Percentiles rank a stretch among this genome's conserved stretches.
phyloP scores from a whole-genome alignment of 192 early-diverging fungal genomes.

The Paraglomus brasilianum region DNA sequence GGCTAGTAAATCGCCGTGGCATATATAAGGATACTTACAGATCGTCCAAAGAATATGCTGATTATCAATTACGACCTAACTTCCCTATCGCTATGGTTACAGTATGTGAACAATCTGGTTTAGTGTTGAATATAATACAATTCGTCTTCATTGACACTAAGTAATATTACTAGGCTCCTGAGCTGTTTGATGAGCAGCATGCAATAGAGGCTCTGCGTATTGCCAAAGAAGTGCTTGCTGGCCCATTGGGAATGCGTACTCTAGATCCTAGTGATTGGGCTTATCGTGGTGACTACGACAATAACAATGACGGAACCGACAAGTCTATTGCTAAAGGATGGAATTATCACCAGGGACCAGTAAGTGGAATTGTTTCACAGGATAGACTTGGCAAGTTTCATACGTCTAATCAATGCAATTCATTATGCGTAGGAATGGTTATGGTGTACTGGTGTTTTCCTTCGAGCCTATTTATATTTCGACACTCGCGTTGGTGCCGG shows the following conservation, averaged over 20 bases:
- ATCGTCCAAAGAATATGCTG: conserved; percentile 68
- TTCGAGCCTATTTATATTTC: conserved; percentile 82
- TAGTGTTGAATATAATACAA: background rate
- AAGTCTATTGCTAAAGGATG: conserved; percentile 88
- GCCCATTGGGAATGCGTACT: conserved; percentile 93
- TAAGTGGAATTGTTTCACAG: conserved; percentile 33
- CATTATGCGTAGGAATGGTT: conserved; percentile 80
- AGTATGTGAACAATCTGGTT: background rate
- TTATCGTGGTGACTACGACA: conserved; percentile 95
- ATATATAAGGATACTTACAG: conserved; percentile 92
- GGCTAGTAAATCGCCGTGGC: conserved; percentile 81
- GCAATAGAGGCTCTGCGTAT: conserved; percentile 68
- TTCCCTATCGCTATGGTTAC: conserved; percentile 88
- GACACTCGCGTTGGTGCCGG: conserved; percentile 39
- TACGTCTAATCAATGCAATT: background rate
- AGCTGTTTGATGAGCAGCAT: conserved; percentile 81
- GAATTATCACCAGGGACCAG: conserved; percentile 97
- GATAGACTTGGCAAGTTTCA: background rate
- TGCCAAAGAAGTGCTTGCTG: conserved; percentile 67
- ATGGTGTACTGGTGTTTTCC: conserved; percentile 87
- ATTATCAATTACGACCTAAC: conserved; percentile 95
- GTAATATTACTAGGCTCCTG: conserved; percentile 63
- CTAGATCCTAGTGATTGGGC: conserved; percentile 90
- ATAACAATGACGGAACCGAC: conserved; percentile 85
- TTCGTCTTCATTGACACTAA: background rate